phyloP scores from a whole-genome alignment of 176 grass and related monocot genomes.

The Thalia dealbata region DNA sequence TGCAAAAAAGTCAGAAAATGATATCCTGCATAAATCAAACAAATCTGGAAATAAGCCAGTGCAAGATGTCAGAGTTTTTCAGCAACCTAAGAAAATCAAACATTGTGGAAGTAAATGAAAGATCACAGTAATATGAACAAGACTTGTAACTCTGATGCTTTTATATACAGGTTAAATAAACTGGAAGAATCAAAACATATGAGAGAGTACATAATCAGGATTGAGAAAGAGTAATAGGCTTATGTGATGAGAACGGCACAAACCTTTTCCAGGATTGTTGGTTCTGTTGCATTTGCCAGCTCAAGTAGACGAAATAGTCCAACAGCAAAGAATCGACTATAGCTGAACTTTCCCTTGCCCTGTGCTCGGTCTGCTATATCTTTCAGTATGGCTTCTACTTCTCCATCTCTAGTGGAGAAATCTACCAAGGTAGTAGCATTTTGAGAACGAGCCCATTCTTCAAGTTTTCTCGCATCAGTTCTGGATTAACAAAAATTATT shows the following conservation, averaged over 20 bases:
- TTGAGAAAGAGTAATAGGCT: not conserved
- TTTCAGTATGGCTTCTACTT: constrained; percentile 67
- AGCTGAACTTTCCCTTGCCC: constrained; percentile 83
- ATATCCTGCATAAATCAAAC: too few relatives aligned
- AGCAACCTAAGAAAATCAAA: not conserved
- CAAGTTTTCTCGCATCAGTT: constrained; percentile 49
- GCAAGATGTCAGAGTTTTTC: too few relatives aligned
- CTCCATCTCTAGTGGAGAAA: constrained; percentile 75
- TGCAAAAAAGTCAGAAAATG: too few relatives aligned
- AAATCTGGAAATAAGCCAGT: not conserved
- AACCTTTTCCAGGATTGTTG: constrained; percentile 88
- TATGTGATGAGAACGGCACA: constrained; percentile 4
- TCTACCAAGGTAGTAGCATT: constrained; percentile 63
- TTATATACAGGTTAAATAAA: not conserved
- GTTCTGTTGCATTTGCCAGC: constrained; percentile 86
- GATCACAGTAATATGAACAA: not conserved
- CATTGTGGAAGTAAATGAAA: not conserved
- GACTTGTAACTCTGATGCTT: not conserved
- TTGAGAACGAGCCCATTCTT: constrained; percentile 86
- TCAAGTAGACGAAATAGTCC: constrained; percentile 96
- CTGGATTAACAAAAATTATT: constrained; percentile 10
- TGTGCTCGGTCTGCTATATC: constrained; percentile 86
- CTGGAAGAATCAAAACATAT: not conserved
- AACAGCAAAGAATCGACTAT: constrained; percentile 91
- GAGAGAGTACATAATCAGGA: not conserved